Percentiles rank a stretch among this genome's conserved stretches.
Conservation (phyloP, 768 basidiomycete genomes). For the Boletellus sp. region DNA sequence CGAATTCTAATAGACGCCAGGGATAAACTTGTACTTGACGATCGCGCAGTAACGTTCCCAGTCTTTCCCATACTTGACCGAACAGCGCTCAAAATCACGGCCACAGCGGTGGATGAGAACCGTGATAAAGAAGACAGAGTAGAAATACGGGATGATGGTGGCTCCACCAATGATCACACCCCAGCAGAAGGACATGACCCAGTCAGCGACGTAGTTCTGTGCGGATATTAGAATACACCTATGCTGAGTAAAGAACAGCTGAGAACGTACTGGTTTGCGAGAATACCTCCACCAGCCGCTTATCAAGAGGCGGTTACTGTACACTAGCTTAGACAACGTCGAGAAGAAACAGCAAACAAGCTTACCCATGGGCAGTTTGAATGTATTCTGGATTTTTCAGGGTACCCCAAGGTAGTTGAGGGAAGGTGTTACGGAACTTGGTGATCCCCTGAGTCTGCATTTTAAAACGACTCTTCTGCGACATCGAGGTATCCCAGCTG, state of each 20-base stretch:
- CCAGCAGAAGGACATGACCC: slow-evolving; percentile 83
- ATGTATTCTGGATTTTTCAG: slow-evolving; percentile 87
- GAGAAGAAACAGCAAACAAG: background rate
- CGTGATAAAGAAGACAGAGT: slow-evolving; percentile 92
- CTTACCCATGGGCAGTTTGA: slow-evolving; percentile 89
- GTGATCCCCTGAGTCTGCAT: slow-evolving; percentile 92
- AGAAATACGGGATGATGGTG: slow-evolving; percentile 91
- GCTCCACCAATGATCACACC: slow-evolving; percentile 72
- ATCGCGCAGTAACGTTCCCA: slow-evolving; percentile 88
- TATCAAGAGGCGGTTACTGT: slow-evolving; percentile 83
- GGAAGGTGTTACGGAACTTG: slow-evolving; percentile 87
- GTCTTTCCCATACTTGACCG: slow-evolving; percentile 89
- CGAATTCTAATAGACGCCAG: slow-evolving; percentile 64
- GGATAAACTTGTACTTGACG: slow-evolving; percentile 90
- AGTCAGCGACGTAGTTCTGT: slow-evolving; percentile 93
- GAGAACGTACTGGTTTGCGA: slow-evolving; percentile 77
- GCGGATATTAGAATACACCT: background rate
- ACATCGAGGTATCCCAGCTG: slow-evolving; percentile 93
- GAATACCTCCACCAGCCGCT: slow-evolving; percentile 94
- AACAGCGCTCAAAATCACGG: slow-evolving; percentile 94
- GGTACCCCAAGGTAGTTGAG: slow-evolving; percentile 80
- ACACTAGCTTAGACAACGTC: slow-evolving; percentile 8
- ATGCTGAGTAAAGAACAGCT: background rate
- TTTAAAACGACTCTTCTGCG: slow-evolving; percentile 96
- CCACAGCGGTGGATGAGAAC: slow-evolving; percentile 89